Evolutionary conservation across 1,284 basidiomycete species (phyloP).

Genomic region (Apiotrichum brassicae): DNA sequence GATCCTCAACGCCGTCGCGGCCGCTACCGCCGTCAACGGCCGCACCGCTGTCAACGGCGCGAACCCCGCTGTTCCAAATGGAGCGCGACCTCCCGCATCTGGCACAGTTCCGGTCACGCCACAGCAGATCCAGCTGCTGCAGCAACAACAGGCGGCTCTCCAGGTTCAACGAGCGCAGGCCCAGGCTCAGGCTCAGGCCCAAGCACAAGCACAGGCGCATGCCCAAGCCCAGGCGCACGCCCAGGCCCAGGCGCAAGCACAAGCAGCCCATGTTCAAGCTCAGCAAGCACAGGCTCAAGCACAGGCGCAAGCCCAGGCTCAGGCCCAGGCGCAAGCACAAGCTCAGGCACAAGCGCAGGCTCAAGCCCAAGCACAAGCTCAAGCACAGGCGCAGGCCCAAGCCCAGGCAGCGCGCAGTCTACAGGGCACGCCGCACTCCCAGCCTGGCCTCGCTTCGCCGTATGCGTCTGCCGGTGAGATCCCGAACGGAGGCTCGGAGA

Average conservation of each 20-base stretch:
- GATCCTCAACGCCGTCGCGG: slow-evolving; percentile 38
- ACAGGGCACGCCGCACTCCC: slow-evolving; percentile 25
- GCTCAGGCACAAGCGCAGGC: slow-evolving; percentile 16
- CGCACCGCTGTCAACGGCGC: slow-evolving; percentile 6
- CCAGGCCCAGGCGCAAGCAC: slow-evolving; percentile 9
- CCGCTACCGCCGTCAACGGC: slow-evolving; percentile 33
- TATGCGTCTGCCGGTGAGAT: slow-evolving; percentile 17
- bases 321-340: slow-evolving; percentile 13
- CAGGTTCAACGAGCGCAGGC: slow-evolving; percentile 5
- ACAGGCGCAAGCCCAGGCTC: too few species aligned
- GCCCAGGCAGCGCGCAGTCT: slow-evolving; percentile 8
- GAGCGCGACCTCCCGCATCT: slow-evolving; percentile 5
- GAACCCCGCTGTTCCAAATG: slow-evolving; percentile 8
- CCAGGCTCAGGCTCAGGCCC: slow-evolving; percentile 1
- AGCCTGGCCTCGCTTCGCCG: slow-evolving; percentile 25
- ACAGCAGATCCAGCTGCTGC: slow-evolving; percentile 38
- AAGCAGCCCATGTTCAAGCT: slow-evolving; percentile 14
- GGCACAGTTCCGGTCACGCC: slow-evolving; percentile 6
- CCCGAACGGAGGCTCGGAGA: slow-evolving; percentile 18
- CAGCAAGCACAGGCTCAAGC: slow-evolving; percentile 6
- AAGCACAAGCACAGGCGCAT: slow-evolving; percentile 23
- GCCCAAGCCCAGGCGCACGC: slow-evolving; percentile 14
- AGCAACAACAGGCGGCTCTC: slow-evolving; percentile 32
- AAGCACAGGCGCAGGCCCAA: slow-evolving; percentile 20
- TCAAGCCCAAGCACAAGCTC: slow-evolving; percentile 14